These are phyloP conservation scores for Vararia minispora DNA, from an alignment of 768 basidiomycete species.

Conservation along the genomic window DNA sequence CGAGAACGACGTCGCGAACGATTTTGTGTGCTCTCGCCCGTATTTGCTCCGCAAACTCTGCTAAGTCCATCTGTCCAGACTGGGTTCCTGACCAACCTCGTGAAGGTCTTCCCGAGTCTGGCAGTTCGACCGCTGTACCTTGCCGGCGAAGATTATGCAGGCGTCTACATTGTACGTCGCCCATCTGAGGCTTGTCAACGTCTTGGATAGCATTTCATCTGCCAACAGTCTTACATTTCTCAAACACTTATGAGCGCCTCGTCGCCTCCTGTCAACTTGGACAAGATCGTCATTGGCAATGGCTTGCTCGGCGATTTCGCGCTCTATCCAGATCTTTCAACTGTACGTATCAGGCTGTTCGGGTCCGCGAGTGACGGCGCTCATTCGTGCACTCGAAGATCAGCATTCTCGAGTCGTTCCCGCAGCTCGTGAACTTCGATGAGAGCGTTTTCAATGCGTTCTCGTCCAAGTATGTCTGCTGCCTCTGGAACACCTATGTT, in stretches of 20 bases:
- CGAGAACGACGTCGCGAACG: slow-evolving; percentile 8
- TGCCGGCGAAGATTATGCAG: slow-evolving; percentile 69
- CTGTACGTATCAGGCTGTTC: slow-evolving; percentile 26
- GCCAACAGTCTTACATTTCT: slow-evolving; percentile 56
- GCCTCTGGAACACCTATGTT: not conserved
- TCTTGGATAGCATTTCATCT: too few species aligned
- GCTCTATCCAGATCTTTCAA: slow-evolving; percentile 42
- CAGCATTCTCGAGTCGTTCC: slow-evolving; percentile 56
- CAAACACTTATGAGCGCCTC: slow-evolving; percentile 56
- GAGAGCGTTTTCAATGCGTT: slow-evolving; percentile 56
- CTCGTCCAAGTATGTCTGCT: slow-evolving; percentile 43
- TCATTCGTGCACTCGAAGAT: slow-evolving; percentile 24
- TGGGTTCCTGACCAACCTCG: slow-evolving; percentile 59
- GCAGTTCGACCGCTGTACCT: slow-evolving; percentile 55
- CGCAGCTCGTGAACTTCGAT: slow-evolving; percentile 68
- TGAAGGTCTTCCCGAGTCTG: slow-evolving; percentile 64
- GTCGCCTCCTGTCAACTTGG: slow-evolving; percentile 56
- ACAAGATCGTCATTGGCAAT: slow-evolving; percentile 64
- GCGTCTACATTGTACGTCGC: slow-evolving; percentile 49
- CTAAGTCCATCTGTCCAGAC: slow-evolving; percentile 30
- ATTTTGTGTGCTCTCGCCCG: slow-evolving; percentile 7
- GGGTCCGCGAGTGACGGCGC: not conserved
- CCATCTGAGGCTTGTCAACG: too few species aligned
- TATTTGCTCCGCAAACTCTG: not conserved
- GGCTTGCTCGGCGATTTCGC: slow-evolving; percentile 42